Evolutionary conservation across 139 green algal genomes (phyloP).

Genomic region (Chlamydomonas schloesseri): DNA sequence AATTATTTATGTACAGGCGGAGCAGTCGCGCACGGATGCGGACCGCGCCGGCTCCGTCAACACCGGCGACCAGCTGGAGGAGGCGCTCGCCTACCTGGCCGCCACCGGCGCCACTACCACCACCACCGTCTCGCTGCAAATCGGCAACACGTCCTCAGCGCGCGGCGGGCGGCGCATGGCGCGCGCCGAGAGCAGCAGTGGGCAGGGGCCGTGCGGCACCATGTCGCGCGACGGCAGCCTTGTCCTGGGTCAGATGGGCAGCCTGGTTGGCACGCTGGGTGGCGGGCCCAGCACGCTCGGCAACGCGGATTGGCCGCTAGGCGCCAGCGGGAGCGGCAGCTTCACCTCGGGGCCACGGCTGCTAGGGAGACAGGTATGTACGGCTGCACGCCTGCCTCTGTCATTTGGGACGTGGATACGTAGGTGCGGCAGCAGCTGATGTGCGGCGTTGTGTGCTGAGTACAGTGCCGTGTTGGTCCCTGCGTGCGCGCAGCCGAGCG

Average conservation of each 20-base stretch:
- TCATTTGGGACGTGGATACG: no score
- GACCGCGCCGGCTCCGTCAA: background rate
- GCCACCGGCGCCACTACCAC: conserved; percentile 46
- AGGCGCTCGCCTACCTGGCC: conserved; percentile 59
- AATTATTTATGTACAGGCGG: no score
- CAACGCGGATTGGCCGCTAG: conserved; percentile 7
- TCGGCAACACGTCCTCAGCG: background rate
- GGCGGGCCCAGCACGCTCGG: background rate
- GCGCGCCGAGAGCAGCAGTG: no score
- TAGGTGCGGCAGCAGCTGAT: no score
- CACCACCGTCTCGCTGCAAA: conserved; percentile 32
- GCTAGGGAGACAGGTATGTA: background rate
- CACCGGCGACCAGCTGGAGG: conserved; percentile 52
- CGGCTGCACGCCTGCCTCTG: no score
- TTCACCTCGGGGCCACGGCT: conserved; percentile 16
- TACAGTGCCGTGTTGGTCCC: no score
- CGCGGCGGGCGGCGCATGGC: background rate
- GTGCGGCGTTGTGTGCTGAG: no score
- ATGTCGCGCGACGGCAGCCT: conserved; percentile 28
- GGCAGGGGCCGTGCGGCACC: background rate
- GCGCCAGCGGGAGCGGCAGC: conserved; percentile 26
- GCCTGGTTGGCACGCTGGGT: conserved; percentile 18
- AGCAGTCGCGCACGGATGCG: conserved; percentile 52
- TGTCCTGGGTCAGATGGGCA: background rate
- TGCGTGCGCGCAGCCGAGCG: background rate